phyloP scores from a whole-genome alignment of 2,329 filamentous ascomycete genomes.

The Ophiostoma himal-ulmi region DNA sequence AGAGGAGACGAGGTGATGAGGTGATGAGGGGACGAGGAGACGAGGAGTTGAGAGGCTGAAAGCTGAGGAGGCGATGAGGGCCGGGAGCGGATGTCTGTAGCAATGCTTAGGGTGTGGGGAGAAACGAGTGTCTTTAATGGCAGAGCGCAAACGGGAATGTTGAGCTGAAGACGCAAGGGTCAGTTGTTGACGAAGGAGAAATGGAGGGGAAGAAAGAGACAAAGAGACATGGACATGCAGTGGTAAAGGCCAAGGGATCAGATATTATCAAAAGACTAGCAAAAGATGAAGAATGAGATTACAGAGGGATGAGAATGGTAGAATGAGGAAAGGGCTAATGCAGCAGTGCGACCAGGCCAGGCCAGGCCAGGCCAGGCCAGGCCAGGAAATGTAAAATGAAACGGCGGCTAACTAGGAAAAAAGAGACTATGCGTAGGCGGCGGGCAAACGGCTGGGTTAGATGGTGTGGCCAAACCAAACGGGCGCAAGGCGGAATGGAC shows the following conservation, averaged over 20 bases:
- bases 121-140: not conserved
- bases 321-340: not conserved
- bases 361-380: not conserved
- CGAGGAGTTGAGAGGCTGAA: not conserved
- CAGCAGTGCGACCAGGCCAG: not conserved
- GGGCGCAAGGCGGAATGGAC: not conserved
- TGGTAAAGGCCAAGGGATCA: not conserved
- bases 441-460: not conserved
- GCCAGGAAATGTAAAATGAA: conserved; percentile 7
- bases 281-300: not conserved
- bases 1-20: not conserved
- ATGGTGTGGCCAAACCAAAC: not conserved
- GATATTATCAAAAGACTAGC: not conserved
- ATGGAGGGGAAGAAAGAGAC: not conserved
- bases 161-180: not conserved
- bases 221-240: not conserved
- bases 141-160: not conserved
- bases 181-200: not conserved
- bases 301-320: not conserved
- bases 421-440: not conserved
- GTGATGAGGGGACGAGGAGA: not conserved
- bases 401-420: conserved; percentile 18
- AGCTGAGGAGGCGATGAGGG: not conserved
- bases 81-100: not conserved
- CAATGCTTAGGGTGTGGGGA: not conserved